Evolutionary conservation across 768 basidiomycete species (phyloP).

Genomic region (Chalciporus sphaerocephalus): DNA sequence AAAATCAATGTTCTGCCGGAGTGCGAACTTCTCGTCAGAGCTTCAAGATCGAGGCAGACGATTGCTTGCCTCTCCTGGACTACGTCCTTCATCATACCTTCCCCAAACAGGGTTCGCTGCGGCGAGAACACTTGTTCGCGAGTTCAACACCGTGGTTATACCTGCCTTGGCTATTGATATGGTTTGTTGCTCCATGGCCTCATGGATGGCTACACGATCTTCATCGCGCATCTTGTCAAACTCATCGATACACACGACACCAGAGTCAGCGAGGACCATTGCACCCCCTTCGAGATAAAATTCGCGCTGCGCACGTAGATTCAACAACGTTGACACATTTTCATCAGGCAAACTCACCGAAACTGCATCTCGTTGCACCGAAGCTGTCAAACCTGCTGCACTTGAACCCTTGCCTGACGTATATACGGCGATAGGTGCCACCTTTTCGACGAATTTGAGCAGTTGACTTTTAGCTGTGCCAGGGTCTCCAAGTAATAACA

Average conservation of each 20-base stretch:
- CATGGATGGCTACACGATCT: constrained; percentile 97
- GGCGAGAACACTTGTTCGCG: constrained; percentile 90
- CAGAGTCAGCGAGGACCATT: constrained; percentile 98
- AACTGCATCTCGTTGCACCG: constrained; percentile 88
- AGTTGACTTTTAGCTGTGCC: constrained; percentile 98
- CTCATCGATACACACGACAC: constrained; percentile 98
- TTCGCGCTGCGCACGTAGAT: constrained; percentile 60
- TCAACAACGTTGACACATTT: constrained; percentile 3
- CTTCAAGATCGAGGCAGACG: neutral
- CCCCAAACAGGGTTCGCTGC: constrained; percentile 99
- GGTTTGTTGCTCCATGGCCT: constrained; percentile 99
- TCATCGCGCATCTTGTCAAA: constrained; percentile 99
- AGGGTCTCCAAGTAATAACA: constrained; percentile 92
- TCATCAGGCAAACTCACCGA: constrained; percentile 54
- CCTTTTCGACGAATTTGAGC: constrained; percentile 98
- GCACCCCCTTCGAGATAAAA: constrained; percentile 99
- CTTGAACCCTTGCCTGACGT: constrained; percentile 98
- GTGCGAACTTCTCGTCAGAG: neutral
- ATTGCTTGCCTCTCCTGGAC: constrained; percentile 77
- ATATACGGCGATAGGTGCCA: constrained; percentile 96
- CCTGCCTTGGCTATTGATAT: constrained; percentile 99
- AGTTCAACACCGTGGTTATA: constrained; percentile 96
- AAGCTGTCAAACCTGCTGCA: constrained; percentile 96
- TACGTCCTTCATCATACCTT: constrained; percentile 93
- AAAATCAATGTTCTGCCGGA: constrained; percentile 80